These are phyloP conservation scores for Auricularia heimuer DNA, from an alignment of 768 basidiomycete species.

Conservation along the genomic window DNA sequence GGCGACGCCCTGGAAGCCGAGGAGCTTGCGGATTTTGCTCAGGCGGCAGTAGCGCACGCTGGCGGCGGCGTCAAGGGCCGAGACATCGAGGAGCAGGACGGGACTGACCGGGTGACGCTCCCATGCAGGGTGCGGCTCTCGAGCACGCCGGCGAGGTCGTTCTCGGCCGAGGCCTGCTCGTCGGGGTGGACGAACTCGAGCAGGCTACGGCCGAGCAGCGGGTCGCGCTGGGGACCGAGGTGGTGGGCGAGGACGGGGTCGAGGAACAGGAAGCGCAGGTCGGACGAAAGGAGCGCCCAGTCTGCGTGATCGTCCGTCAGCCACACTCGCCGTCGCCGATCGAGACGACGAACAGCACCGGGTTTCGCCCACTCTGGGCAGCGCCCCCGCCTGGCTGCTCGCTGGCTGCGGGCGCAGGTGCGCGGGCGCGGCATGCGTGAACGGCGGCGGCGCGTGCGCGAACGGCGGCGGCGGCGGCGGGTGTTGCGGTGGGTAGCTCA, in stretches of 20 bases:
- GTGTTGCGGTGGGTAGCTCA: constrained; percentile 11
- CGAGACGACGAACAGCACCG: not conserved
- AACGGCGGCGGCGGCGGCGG: not conserved
- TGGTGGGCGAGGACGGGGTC: constrained; percentile 71
- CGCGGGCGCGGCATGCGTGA: not conserved
- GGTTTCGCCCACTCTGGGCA: not conserved
- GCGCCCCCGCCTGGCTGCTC: not conserved
- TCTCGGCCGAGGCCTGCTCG: constrained; percentile 62
- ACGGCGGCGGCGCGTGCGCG: not conserved
- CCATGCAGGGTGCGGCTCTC: constrained; percentile 70
- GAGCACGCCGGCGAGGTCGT: constrained; percentile 66
- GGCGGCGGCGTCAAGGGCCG: constrained; percentile 12
- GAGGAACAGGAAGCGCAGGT: constrained; percentile 71
- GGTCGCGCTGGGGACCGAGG: constrained; percentile 59
- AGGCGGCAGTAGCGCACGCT: constrained; percentile 77
- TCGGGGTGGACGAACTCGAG: constrained; percentile 78
- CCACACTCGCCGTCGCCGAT: not conserved
- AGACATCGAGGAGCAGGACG: constrained; percentile 3
- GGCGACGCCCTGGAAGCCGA: constrained; percentile 54
- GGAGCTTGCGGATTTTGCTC: constrained; percentile 56
- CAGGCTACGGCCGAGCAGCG: constrained; percentile 60
- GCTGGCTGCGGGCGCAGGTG: not conserved
- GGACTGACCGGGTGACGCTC: constrained; percentile 57
- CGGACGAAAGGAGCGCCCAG: constrained; percentile 71
- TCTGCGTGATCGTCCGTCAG: constrained; percentile 31